Evolutionary conservation across 352 stramenopile genomes (phyloP), one percentile per base, ranked within the genome.

Genomic region (Pythium angustatum): DNA sequence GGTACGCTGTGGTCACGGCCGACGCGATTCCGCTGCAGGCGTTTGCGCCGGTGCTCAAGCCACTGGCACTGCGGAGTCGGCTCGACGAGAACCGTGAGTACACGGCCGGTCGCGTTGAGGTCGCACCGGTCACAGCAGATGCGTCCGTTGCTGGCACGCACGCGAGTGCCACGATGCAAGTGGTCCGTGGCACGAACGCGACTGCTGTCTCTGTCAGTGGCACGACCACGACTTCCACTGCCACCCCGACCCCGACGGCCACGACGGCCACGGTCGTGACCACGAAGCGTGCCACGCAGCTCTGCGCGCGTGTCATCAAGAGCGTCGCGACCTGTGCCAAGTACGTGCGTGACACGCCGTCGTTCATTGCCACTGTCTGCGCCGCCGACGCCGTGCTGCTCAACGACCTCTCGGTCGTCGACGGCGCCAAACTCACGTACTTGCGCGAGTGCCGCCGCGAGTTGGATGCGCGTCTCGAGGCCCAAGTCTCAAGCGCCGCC

Each of bases 391-490:
- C 65, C 4, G 26, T 70, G 14, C 22, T 64, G 24, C 48, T 66
- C 26, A 51, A 22, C n/a, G 68, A 72, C 27, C 54, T 75, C 31
- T 58, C 34, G 17, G 63, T 59, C 43, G 58, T 75, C 12, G 63
- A 75, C 40, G 40, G 44, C 24, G 55, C 64, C 54, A 76, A 76
- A 47, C n/a, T n/a, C n/a, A n/a, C 24, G 27, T 76, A 67, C 59
- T 43, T 76, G 45, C 64, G 69, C 51, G 64, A 72, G 40, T 76
- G 69, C 48, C 64, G 69, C 22, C 64, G 69, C 12, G 64, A 65
- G 17, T 22, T 72, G 27, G 64, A 70, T 28, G 44, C 53, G 19
- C 54, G 55, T 27, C 52, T 72, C 31, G 53, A 52, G 38, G 48
- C 58, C 17, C 52, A 66, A n/a, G 48, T 50, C 24, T 28, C 55